These are phyloP conservation scores for Arabidopsis arenosa DNA, from an alignment of 345 rosid genomes.

Conservation along the genomic window DNA sequence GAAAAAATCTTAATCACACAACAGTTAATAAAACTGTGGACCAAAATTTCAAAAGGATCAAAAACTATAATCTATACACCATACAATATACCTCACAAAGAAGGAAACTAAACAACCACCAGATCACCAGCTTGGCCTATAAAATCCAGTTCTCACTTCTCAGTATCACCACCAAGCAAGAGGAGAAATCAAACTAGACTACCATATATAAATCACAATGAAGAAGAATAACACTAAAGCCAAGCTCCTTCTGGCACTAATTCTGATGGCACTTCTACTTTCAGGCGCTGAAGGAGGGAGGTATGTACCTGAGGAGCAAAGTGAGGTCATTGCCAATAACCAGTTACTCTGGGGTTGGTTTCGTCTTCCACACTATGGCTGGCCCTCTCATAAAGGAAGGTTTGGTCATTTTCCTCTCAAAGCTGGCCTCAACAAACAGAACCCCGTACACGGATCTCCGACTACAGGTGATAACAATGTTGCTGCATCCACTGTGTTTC, in stretches of 20 bases:
- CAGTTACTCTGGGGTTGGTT: constrained; percentile 14
- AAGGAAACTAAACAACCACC: constrained; percentile 11
- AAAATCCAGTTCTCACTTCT: background rate
- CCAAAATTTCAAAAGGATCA: constrained; percentile 10
- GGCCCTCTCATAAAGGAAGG: constrained; percentile 4
- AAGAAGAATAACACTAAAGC: constrained; percentile 18
- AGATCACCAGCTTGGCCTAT: constrained; percentile 29
- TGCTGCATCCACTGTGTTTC: constrained; percentile 14
- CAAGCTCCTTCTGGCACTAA: background rate
- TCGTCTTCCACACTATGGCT: background rate
- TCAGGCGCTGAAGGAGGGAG: constrained; percentile 26
- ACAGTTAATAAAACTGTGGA: background rate
- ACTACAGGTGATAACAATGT: background rate
- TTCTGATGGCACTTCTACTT: constrained; percentile 28
- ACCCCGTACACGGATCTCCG: background rate
- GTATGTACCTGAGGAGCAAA: constrained; percentile 4
- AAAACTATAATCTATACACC: constrained; percentile 14
- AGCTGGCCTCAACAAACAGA: constrained; percentile 10
- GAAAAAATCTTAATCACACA: background rate
- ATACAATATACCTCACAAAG: background rate
- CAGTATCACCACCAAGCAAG: constrained; percentile 10
- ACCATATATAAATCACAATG: constrained; percentile 10
- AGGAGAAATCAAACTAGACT: constrained; percentile 6
- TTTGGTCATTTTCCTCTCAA: background rate
- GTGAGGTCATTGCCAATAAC: background rate